Evolutionary conservation across 257 asterid genomes (phyloP), one percentile per base, ranked within the genome.

Genomic region (Gentiana macrophylla): DNA sequence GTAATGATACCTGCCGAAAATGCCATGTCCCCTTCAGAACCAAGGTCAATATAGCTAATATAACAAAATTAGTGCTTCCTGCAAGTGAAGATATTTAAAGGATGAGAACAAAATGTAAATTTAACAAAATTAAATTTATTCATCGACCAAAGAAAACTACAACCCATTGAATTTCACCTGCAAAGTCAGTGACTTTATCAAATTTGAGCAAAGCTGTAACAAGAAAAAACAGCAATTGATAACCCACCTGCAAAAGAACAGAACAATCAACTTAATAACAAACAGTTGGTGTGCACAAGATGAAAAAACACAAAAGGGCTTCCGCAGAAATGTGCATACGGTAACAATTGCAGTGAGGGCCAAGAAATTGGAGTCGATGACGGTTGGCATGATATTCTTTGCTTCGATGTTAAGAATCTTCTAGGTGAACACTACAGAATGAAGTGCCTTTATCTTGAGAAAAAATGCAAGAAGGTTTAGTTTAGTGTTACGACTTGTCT

Each of bases 121-220:
- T 15, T 15, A 15, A 15, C 24, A 15, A 15, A 15, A 15, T 15
- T 15, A 15, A 15, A 15, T 15, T 15, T 15, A 15, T 15, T 15
- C 24, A 15, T 15, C 24, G 24, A 15, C 24, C 24, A 15, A 15
- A 47, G 0, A 15, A 36, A 3, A 66, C 32, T 34, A 66, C 6
- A 59, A 41, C 37, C 48, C 37, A 64, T 37, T 24, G 12, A 57
- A 57, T 57, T 38, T 9, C 61, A 87, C 98, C 97, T 1, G 98
- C 97, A 69, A 92, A 92, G 74, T 92, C 98, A 9, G 98, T 92
- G 67, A 92, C 85, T 74, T 92, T 92, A 74, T 92, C 98, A 64
- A 92, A 76, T 70, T 65, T 82, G 43, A 92, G 72, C 61, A 92
- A 89, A 35, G 97, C 97, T 24, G 98, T 88, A 76, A 92, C 76